phyloP scores from a whole-genome alignment of 257 asterid genomes.

The Solanum megistacrolobum region DNA sequence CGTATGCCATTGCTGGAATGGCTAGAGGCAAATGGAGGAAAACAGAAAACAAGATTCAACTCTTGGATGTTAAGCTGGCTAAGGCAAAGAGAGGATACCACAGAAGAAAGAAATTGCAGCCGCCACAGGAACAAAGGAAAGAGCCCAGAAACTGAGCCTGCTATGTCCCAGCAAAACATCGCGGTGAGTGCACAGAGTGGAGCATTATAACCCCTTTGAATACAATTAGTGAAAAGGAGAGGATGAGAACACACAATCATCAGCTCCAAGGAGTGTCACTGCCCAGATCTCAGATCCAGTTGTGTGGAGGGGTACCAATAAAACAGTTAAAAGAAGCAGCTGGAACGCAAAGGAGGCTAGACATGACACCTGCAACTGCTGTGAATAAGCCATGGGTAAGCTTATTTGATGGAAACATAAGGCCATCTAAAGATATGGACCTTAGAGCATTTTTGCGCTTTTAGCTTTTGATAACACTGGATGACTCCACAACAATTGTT shows the following conservation, averaged over 20 bases:
- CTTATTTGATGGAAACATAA: not conserved
- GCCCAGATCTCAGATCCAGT: not conserved
- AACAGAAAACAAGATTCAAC: not conserved
- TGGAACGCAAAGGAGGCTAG: not conserved
- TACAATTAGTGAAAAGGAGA: not conserved
- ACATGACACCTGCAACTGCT: not conserved
- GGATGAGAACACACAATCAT: not conserved
- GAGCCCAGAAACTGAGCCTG: not conserved
- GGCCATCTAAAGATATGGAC: not conserved
- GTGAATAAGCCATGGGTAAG: not conserved
- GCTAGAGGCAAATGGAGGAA: not conserved
- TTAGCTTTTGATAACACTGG: too few species aligned
- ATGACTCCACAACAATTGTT: not conserved
- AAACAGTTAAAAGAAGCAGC: not conserved
- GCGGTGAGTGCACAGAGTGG: not conserved
- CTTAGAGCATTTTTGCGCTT: too few species aligned
- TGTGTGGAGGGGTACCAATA: not conserved
- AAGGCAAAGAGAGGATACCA: not conserved
- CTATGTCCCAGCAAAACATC: not conserved
- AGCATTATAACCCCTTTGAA: not conserved
- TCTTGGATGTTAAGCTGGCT: not conserved
- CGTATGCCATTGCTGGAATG: not conserved
- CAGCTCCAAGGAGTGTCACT: not conserved
- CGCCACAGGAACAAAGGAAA: not conserved
- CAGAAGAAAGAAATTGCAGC: not conserved